These are phyloP conservation scores for Backusella tuberculispora DNA, from an alignment of 192 early-diverging fungal genomes.

Conservation along the genomic window DNA sequence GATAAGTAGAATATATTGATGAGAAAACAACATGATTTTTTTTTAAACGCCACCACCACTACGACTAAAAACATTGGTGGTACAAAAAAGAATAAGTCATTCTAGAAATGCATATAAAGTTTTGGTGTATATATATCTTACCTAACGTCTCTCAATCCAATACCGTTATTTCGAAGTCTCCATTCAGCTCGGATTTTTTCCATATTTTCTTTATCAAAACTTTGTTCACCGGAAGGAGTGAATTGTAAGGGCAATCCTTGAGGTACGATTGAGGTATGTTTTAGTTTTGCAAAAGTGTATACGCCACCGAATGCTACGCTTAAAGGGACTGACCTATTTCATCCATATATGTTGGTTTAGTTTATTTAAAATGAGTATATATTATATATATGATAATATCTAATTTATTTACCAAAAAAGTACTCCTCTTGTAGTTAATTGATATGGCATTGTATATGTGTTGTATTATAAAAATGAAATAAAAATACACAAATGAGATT, in stretches of 20 bases:
- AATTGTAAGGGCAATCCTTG: slow-evolving; percentile 7
- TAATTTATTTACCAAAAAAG: neutral
- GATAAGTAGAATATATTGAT: neutral
- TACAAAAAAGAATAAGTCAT: neutral
- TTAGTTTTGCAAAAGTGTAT: slow-evolving; percentile 9
- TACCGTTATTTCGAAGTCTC: slow-evolving; percentile 29
- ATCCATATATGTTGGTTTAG: no score
- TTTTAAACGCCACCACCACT: slow-evolving; percentile 34
- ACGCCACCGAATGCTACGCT: neutral
- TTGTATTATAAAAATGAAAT: neutral
- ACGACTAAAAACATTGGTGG: slow-evolving; percentile 9
- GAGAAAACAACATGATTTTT: neutral
- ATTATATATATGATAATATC: no score
- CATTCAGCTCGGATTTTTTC: slow-evolving; percentile 32
- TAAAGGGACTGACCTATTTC: neutral
- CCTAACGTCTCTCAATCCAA: slow-evolving; percentile 35
- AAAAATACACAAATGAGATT: neutral
- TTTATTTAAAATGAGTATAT: no score
- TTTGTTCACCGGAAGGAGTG: slow-evolving; percentile 18
- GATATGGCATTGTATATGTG: neutral
- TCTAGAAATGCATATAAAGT: neutral
- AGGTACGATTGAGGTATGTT: neutral
- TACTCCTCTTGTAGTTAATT: slow-evolving; percentile 4
- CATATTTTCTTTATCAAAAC: slow-evolving; percentile 18
- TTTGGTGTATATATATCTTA: slow-evolving; percentile 3